phyloP scores from a whole-genome alignment of 768 basidiomycete species.

The Mrakia blollopis region DNA sequence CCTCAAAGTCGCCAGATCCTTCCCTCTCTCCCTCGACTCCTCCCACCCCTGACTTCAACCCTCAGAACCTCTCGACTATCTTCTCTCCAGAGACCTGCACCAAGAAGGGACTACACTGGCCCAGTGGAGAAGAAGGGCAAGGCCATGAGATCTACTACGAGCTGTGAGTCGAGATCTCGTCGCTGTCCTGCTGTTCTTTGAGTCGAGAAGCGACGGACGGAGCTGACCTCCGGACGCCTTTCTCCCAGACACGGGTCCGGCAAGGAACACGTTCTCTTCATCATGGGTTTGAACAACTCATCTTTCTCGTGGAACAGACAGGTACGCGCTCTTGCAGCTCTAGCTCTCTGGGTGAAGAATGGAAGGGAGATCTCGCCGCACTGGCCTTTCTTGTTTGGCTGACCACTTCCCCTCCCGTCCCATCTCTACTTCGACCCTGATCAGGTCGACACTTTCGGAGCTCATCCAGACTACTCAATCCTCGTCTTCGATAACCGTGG shows the following conservation, averaged over 20 bases:
- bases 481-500: slow-evolving; percentile 82
- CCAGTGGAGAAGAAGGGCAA: slow-evolving; percentile 50
- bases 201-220: not conserved
- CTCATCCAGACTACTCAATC: slow-evolving; percentile 54
- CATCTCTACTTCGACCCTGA: slow-evolving; percentile 60
- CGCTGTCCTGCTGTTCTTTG: not conserved
- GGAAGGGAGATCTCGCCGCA: not conserved
- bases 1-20: not conserved
- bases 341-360: no score
- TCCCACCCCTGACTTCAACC: not conserved
- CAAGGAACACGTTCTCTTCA: slow-evolving; percentile 57
- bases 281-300: slow-evolving; percentile 56
- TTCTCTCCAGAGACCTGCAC: slow-evolving; percentile 61
- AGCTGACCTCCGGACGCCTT: slow-evolving; percentile 44
- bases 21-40: not conserved
- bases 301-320: slow-evolving; percentile 20
- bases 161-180: not conserved
- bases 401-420: slow-evolving; percentile 37
- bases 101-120: slow-evolving; percentile 70
- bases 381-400: not conserved
- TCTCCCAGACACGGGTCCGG: slow-evolving; percentile 4
- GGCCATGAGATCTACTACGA: slow-evolving; percentile 32
- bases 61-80: slow-evolving; percentile 43
- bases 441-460: slow-evolving; percentile 61
- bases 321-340: not conserved